A percentile compares a stretch with the other conserved stretches of the same genome.
phyloP scores from a whole-genome alignment of 164 flowering plant species.

The Aristolochia californica region DNA sequence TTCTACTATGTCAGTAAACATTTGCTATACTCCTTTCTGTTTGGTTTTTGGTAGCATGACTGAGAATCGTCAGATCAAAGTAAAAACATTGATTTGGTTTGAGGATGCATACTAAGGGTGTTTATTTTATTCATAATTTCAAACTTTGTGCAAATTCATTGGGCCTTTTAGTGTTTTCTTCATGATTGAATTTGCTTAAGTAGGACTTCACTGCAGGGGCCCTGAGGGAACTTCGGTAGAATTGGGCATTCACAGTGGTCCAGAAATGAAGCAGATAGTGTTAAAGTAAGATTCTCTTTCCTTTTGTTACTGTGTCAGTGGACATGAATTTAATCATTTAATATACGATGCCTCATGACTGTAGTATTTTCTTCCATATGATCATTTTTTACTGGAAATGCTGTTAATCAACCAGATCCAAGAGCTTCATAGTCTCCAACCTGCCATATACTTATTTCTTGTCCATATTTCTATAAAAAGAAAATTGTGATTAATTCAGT shows the following conservation, averaged over 20 bases:
- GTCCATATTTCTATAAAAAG: no score
- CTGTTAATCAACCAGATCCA: not conserved
- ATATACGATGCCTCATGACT: not conserved
- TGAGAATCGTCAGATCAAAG: no score
- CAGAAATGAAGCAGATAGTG: slow-evolving; percentile 43
- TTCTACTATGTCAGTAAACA: not conserved
- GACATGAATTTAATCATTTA: not conserved
- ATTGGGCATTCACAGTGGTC: slow-evolving; percentile 60
- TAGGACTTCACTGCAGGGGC: slow-evolving; percentile 51
- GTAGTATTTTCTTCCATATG: not conserved
- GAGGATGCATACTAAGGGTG: no score
- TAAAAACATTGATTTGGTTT: no score
- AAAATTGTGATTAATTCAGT: no score
- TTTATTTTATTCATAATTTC: no score
- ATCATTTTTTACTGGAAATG: not conserved
- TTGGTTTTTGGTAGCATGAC: not conserved
- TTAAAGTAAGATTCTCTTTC: slow-evolving; percentile 43
- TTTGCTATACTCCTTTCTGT: not conserved
- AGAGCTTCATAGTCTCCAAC: no score
- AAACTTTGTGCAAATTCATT: no score
- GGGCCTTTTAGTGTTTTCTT: no score
- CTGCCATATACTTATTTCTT: no score
- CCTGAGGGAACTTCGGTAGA: slow-evolving; percentile 79
- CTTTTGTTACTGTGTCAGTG: not conserved
- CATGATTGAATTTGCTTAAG: no score